Evolutionary conservation across 192 early-diverging fungal genomes (phyloP).

Genomic region (Coemansia umbellata): DNA sequence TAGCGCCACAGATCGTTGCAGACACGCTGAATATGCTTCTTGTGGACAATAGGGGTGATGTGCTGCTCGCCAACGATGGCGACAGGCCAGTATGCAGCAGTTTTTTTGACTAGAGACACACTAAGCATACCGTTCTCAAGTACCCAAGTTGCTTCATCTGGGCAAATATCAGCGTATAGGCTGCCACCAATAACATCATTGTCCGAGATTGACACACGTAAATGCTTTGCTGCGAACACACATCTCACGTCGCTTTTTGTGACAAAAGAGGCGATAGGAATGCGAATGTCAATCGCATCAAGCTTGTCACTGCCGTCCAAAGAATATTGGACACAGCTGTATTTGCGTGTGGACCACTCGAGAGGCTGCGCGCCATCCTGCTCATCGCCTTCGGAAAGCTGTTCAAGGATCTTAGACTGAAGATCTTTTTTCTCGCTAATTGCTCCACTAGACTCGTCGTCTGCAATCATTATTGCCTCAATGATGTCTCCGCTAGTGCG

Average conservation of each 20-base stretch:
- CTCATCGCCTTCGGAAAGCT: slow-evolving; percentile 19
- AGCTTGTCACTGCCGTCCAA: slow-evolving; percentile 18
- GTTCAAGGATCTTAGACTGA: slow-evolving; percentile 29
- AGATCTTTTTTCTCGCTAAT: slow-evolving; percentile 6
- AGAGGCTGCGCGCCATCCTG: background rate
- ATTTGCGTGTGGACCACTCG: slow-evolving; percentile 37
- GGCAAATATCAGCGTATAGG: slow-evolving; percentile 17
- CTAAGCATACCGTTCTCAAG: slow-evolving; percentile 22
- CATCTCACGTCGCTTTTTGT: slow-evolving; percentile 18
- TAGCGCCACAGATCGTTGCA: slow-evolving; percentile 40
- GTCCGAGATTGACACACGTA: slow-evolving; percentile 13
- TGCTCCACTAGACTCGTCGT: slow-evolving; percentile 2
- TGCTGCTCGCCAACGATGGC: slow-evolving; percentile 29
- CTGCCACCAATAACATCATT: slow-evolving; percentile 28
- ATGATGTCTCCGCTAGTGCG: slow-evolving; percentile 56
- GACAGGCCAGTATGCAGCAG: slow-evolving; percentile 26
- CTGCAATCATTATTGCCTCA: slow-evolving; percentile 58
- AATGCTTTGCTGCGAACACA: slow-evolving; percentile 15
- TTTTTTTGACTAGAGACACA: slow-evolving; percentile 34
- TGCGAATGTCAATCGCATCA: slow-evolving; percentile 35
- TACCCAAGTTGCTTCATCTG: slow-evolving; percentile 31
- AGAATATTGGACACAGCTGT: slow-evolving; percentile 32
- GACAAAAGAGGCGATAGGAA: slow-evolving; percentile 15
- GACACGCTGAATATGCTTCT: slow-evolving; percentile 40
- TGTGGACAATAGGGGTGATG: slow-evolving; percentile 18